A percentile compares a stretch with the other conserved stretches of the same genome.
These are phyloP conservation scores for Pseudopyrenochaeta lycopersici DNA, from an alignment of 2,329 filamentous ascomycete species.

Conservation along the genomic window DNA sequence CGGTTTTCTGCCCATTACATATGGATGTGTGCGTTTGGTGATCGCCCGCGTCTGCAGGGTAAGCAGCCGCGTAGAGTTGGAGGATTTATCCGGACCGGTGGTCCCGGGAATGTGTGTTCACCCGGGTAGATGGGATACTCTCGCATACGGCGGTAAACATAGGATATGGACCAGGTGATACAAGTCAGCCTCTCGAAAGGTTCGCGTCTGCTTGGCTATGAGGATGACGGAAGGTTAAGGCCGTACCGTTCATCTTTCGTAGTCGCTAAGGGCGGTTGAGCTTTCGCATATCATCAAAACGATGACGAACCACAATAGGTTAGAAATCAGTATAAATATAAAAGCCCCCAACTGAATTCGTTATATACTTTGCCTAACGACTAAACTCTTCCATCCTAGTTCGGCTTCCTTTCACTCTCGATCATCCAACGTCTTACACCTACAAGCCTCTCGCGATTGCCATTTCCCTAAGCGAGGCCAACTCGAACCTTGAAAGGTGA, in stretches of 20 bases:
- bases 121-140: background rate
- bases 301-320: background rate
- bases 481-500: slow-evolving; percentile 18
- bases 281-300: background rate
- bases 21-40: too few species aligned
- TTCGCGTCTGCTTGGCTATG: too few species aligned
- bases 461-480: slow-evolving; percentile 10
- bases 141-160: too few species aligned
- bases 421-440: background rate
- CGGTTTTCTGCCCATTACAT: too few species aligned
- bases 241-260: too few species aligned
- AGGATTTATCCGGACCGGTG: background rate
- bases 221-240: too few species aligned
- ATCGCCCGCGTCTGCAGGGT: too few species aligned
- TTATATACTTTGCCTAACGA: background rate
- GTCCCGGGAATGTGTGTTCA: background rate
- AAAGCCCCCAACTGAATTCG: background rate
- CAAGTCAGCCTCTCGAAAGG: too few species aligned
- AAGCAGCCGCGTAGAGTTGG: too few species aligned
- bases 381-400: background rate
- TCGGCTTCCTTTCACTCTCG: background rate
- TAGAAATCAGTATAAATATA: background rate
- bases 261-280: too few species aligned
- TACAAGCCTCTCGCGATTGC: background rate
- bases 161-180: too few species aligned